Base-by-base conservation (phyloP, 2,329 filamentous ascomycete species). In the Xylogone sp. region DNA sequence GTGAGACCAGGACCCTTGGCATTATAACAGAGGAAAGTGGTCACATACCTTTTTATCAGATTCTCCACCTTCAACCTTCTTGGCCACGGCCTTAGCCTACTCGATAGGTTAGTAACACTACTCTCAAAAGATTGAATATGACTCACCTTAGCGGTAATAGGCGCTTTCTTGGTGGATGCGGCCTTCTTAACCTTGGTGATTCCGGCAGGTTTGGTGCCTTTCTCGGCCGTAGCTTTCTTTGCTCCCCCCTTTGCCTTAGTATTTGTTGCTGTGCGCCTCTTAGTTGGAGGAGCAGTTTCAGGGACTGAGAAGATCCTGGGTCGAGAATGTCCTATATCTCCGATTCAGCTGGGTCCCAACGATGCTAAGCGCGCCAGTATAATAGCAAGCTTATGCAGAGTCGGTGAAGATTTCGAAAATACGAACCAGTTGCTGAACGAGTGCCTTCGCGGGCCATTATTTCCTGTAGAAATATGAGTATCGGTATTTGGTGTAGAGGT, bases 31-130 rank as follows among this genome's bases (percentile, higher is more conserved):
- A 53, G 42, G 21, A 48, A 18, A n/a, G 46, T 34, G 34, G 45
- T 24, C 47, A 56, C 58, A 31, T 58, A 62, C 68, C 63, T 70
- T 70, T 60, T 70, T 71, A 47, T 57, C 67, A n/a, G 68, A 65
- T 46, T 69, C 70, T 21, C 49, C 52, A 24, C 66, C 64, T 19
- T 68, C 51, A 50, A 57, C 61, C 58, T 67, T 67, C 58, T 66
- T 64, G n/a, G 60, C 58, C n/a, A 56, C 54, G 9, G 59, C 62
- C 54, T 67, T 63, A 12, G 56, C 64, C 63, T 66, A 21, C 29
- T 19, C 13, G 42, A 16, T 47, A 34, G 51, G 50, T 62, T 48
- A 61, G 51, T 27, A 53, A 49, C n/a, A n/a, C 43, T 44, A 5
- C 5, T 24, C 18, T 45, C 3, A 43, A 43, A n/a, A 27, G 49